Evolutionary conservation across 2,329 filamentous ascomycete genomes (phyloP).

Genomic region (Graphiopsis chlorocephala): DNA sequence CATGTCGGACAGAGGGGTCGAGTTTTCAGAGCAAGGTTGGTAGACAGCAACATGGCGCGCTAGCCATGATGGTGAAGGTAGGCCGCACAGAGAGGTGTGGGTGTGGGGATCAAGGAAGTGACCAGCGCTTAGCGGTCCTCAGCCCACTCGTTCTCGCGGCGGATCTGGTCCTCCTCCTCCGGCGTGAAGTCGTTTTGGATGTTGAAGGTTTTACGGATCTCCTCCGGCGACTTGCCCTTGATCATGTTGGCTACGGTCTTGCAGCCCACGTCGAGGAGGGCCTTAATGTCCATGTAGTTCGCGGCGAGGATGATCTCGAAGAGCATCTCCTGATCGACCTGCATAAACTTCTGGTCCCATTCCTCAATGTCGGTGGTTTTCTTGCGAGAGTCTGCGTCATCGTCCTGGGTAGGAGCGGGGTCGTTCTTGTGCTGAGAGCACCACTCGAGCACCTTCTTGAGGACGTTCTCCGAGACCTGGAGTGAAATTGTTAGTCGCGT

Average conservation of each 20-base stretch:
- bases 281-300: conserved; percentile 99
- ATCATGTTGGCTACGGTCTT: conserved; percentile 99
- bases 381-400: conserved; percentile 90
- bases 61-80: not conserved
- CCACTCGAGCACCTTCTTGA: conserved; percentile 97
- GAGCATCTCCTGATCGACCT: conserved; percentile 99
- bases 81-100: not conserved
- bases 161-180: conserved; percentile 95
- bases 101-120: not conserved
- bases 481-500: conserved; percentile 28
- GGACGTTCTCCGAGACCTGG: conserved; percentile 82
- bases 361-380: conserved; percentile 99
- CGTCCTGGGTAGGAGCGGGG: conserved; percentile 75
- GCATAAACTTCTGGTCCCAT: conserved; percentile 99
- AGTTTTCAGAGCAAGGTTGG: not conserved
- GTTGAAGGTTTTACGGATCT: conserved; percentile 99
- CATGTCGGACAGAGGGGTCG: not conserved
- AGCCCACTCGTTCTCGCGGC: conserved; percentile 54
- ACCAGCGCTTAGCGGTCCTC: conserved; percentile 34
- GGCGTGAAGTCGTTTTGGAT: conserved; percentile 99
- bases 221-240: conserved; percentile 99
- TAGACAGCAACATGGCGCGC: not conserved
- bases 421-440: conserved; percentile 93
- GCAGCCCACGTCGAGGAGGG: conserved; percentile 94
- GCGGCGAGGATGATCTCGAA: conserved; percentile 98